Conservation (phyloP, 2,329 filamentous ascomycete genomes). For the Diaporthe caulivora region DNA sequence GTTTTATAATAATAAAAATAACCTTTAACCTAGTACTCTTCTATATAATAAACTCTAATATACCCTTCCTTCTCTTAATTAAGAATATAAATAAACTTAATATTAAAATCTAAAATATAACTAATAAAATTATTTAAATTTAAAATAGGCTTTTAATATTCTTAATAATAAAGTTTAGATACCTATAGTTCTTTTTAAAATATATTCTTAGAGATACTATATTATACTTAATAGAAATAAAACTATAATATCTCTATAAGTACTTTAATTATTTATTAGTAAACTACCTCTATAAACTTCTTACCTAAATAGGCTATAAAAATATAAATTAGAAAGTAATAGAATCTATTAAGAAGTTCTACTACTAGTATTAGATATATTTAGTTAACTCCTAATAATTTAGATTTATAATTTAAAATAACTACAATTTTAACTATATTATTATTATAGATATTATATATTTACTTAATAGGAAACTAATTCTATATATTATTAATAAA, state of each 20-base stretch:
- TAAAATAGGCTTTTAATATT: neutral
- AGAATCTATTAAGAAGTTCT: neutral
- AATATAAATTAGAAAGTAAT: neutral
- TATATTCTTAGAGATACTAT: neutral
- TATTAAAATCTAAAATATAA: neutral
- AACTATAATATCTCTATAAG: neutral
- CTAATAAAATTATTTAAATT: neutral
- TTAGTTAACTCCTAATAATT: neutral
- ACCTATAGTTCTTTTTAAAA: neutral
- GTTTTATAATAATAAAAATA: too few species aligned
- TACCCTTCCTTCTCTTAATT: too few species aligned
- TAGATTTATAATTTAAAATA: neutral
- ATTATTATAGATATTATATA: too few species aligned
- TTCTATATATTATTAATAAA: too few species aligned
- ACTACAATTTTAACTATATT: neutral
- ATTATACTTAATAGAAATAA: neutral
- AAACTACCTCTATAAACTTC: too few species aligned
- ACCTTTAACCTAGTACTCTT: too few species aligned
- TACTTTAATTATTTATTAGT: neutral
- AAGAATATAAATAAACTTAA: too few species aligned
- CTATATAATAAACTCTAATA: too few species aligned
- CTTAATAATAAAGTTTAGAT: neutral
- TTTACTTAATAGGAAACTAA: too few species aligned
- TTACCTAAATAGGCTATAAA: neutral
- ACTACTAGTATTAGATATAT: too few species aligned